Base-by-base conservation (phyloP, 148 eudicot genomes). In the Drosera capensis region DNA sequence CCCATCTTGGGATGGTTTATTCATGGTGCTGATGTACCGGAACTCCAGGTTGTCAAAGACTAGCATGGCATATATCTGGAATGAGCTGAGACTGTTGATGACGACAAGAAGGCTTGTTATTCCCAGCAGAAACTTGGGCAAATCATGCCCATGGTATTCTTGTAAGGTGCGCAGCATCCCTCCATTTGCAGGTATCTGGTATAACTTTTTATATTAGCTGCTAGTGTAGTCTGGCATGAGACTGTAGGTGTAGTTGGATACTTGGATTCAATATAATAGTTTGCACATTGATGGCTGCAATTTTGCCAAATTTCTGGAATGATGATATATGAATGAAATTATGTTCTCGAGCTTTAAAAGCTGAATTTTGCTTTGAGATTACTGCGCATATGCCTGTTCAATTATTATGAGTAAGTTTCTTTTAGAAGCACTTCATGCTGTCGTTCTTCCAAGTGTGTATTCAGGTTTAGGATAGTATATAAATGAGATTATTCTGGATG, bases 11-110 rank as follows among this genome's bases (percentile, higher is more conserved):
- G 64, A 78, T 7, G 68, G 56, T 63, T 55, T 44, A 12, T 59
- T 52, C 14, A 30, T 53, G 35, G 19, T 64, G 64, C 25, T 49
- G 2, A n/a, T 77, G 73, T 76, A 76, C 20, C 51, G 59, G 12
- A 88, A 79, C 23, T 87, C 96, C 58, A 77, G 60, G 49, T 73
- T 78, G 46, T 87, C 96, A 30, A 82, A 79, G 58, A 64, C 64
- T 0, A 75, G 94, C 96, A 87, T 87, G 19, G 75, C 93, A 20
- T 87, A 82, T 23, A 87, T 62, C 54, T 87, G 94, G 65, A 79
- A 87, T 0, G 96, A 71, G 57, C 82, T 72, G 7, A 86, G 14
- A 0, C 79, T 73, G 23, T 73, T 86, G 7, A 82, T 51, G 29
- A 86, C 74, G 25, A 86, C 78, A 24, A 82, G 66, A 37, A 65